Base-by-base conservation (phyloP, 768 basidiomycete species). In the Lentinula guzmanii region DNA sequence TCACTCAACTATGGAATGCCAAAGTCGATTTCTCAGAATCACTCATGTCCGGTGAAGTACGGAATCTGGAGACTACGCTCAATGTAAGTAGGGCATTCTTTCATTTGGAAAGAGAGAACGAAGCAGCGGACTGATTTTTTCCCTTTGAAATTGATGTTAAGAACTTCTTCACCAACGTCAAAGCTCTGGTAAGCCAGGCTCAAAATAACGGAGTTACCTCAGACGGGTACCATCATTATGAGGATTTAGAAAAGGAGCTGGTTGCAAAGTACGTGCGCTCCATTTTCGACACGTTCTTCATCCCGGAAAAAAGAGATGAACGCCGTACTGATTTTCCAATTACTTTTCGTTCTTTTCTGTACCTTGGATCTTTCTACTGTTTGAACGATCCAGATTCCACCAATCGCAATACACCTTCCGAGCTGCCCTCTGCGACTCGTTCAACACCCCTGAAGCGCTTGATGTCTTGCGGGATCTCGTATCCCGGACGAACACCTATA, bases 11-110 rank as follows among this genome's bases (percentile, higher is more conserved):
- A 39, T 99, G 97, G 97, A 94, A 89, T 70, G 81, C 90, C 21
- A 92, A 92, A 72, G 83, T 98, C 57, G 97, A 99, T 72, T 97
- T 97, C 72, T 95, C 94, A 34, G 91, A 95, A 69, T 87, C 87
- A 9, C 74, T 91, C 60, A 91, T 93, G 91, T 88, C 87, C 35
- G 86, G 88, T 34, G 95, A 98, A 78, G 93, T 96, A 16, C 86
- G 87, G 64, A 87, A 83, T 59, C 81, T 93, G 31, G 97, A 99
- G 74, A 79, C 79, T 5, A 83, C 86, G 15, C 81, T 98, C 67
- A 95, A 97, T 72, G 96, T 97, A 67, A 69, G 86, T 71, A 11
- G 52, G 35, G 39, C 58, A 37, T 46, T 63, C 51, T 58, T 62
- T 53, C 56, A 62, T 62, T 60, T 58, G 65, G 57, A 11, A 48